A percentile compares a stretch with the other conserved stretches of the same genome.
Evolutionary conservation across 202 grass and related monocot species (phyloP).

Genomic region (Cymbopogon flexuosus): DNA sequence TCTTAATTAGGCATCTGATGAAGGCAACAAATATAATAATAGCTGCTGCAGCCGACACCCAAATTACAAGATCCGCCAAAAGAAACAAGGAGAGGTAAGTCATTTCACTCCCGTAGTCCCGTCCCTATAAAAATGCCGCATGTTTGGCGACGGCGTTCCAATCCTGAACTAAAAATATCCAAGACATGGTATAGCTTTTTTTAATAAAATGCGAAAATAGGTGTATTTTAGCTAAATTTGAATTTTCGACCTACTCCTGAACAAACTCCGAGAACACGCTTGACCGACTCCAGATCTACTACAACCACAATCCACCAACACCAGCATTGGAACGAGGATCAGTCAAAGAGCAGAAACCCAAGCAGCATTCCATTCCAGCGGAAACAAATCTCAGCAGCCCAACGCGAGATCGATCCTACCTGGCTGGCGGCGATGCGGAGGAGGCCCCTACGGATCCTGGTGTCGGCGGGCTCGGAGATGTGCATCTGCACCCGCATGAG

Average conservation of each 20-base stretch:
- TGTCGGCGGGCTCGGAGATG: conserved; percentile 56
- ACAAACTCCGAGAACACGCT: conserved; percentile 10
- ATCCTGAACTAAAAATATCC: neutral
- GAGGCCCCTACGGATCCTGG: conserved; percentile 69
- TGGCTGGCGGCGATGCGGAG: conserved; percentile 65
- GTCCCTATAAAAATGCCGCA: neutral
- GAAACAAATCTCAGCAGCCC: neutral
- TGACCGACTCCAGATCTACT: conserved; percentile 43
- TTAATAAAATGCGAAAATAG: neutral
- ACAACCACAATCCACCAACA: conserved; percentile 13
- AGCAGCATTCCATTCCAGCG: conserved; percentile 22
- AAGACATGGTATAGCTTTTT: neutral
- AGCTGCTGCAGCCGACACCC: conserved; percentile 15
- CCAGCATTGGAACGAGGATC: neutral
- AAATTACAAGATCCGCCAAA: conserved; percentile 16
- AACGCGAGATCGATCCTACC: conserved; percentile 49
- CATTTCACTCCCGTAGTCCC: neutral
- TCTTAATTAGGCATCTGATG: neutral
- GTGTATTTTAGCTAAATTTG: conserved; percentile 23
- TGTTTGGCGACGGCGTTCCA: neutral
- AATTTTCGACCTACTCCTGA: conserved; percentile 5
- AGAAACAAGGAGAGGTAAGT: neutral
- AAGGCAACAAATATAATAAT: neutral
- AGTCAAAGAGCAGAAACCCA: neutral
- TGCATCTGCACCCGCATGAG: conserved; percentile 67